Conservation (phyloP, 2,329 filamentous ascomycete genomes). For the Grosmannia penicillata region DNA sequence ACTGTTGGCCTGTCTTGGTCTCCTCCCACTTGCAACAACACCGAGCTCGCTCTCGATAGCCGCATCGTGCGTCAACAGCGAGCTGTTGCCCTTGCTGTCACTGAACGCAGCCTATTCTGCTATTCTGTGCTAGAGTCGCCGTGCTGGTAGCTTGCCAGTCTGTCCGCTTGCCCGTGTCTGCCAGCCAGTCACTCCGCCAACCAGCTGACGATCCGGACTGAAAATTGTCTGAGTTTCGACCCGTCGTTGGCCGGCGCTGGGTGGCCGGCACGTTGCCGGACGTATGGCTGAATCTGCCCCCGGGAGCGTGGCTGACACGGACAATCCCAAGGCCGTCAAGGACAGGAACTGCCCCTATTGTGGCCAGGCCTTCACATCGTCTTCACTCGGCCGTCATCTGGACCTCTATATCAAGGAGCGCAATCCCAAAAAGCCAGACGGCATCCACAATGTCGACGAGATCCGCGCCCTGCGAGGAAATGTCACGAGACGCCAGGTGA, state of each 20-base stretch:
- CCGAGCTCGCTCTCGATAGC: no score
- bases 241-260: background rate
- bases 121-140: no score
- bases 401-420: slow-evolving; percentile 90
- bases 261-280: background rate
- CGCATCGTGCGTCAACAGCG: no score
- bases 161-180: no score
- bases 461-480: slow-evolving; percentile 70
- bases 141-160: no score
- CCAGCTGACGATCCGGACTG: no score
- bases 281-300: slow-evolving; percentile 2
- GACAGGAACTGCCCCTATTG: slow-evolving; percentile 86
- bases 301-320: slow-evolving; percentile 15
- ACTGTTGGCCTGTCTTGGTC: background rate
- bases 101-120: no score
- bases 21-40: background rate
- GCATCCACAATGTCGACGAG: slow-evolving; percentile 78
- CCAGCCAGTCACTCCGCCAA: no score
- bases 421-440: slow-evolving; percentile 77
- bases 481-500: slow-evolving; percentile 75
- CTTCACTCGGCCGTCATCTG: slow-evolving; percentile 81
- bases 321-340: slow-evolving; percentile 45
- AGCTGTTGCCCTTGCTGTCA: no score
- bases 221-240: no score
- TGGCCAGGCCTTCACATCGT: slow-evolving; percentile 80